phyloP scores from a whole-genome alignment of 2,329 filamentous ascomycete genomes.

The Aotearoamyces nothofagi region DNA sequence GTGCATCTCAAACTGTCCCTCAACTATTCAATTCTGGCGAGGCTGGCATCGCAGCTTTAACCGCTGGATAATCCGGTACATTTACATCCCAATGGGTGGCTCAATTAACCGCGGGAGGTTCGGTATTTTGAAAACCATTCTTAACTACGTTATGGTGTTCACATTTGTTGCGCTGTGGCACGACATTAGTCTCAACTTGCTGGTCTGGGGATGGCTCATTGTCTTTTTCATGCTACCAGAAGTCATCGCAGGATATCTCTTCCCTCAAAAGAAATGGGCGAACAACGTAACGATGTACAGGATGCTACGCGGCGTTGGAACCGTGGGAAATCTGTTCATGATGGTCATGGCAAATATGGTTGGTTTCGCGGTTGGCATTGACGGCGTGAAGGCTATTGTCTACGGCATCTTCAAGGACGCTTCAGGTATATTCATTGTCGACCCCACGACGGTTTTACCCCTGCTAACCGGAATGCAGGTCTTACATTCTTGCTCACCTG shows the following conservation, averaged over 20 bases:
- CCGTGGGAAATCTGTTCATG: constrained; percentile 74
- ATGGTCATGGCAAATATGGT: constrained; percentile 95
- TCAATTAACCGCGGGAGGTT: constrained; percentile 30
- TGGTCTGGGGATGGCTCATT: constrained; percentile 96
- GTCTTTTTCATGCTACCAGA: constrained; percentile 90
- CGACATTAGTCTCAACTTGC: constrained; percentile 77
- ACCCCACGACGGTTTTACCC: not conserved
- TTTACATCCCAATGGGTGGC: constrained; percentile 85
- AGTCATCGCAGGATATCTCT: constrained; percentile 53
- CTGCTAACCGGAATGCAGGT: constrained; percentile 29
- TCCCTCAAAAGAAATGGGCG: constrained; percentile 58
- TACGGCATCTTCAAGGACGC: constrained; percentile 61
- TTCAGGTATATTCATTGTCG: constrained; percentile 45
- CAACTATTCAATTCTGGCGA: constrained; percentile 83
- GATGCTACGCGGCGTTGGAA: constrained; percentile 65
- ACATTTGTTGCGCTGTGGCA: constrained; percentile 98
- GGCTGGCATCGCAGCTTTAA: constrained; percentile 94
- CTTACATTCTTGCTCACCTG: constrained; percentile 57
- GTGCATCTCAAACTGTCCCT: constrained; percentile 92
- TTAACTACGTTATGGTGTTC: constrained; percentile 75
- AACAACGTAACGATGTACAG: constrained; percentile 57
- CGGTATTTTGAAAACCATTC: constrained; percentile 39
- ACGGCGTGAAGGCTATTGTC: constrained; percentile 68
- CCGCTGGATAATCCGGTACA: constrained; percentile 84
- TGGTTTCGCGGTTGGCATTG: constrained; percentile 83